Conservation (phyloP, 345 rosid genomes). For the Rubroshorea leprosula region DNA sequence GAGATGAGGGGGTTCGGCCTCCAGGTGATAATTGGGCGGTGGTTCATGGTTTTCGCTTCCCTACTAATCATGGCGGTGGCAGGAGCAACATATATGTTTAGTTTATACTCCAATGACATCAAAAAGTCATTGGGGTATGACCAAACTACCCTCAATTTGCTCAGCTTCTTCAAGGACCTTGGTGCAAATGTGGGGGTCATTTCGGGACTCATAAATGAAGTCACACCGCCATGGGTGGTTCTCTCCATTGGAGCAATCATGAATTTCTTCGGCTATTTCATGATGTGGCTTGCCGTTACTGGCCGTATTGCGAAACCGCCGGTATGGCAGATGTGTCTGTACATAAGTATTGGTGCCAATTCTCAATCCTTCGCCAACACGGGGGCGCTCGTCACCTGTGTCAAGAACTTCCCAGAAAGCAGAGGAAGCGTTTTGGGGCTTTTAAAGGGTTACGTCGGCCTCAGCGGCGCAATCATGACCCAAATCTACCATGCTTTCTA, state of each 20-base stretch:
- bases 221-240: slow-evolving; percentile 46
- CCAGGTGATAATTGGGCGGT: slow-evolving; percentile 39
- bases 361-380: slow-evolving; percentile 54
- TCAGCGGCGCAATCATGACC: slow-evolving; percentile 50
- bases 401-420: slow-evolving; percentile 54
- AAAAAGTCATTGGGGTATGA: slow-evolving; percentile 38
- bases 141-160: slow-evolving; percentile 44
- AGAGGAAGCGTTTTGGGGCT: slow-evolving; percentile 48
- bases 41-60: slow-evolving; percentile 48
- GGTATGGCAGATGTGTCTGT: slow-evolving; percentile 53
- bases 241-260: slow-evolving; percentile 37
- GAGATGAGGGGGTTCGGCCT: slow-evolving; percentile 28
- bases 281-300: slow-evolving; percentile 47
- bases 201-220: slow-evolving; percentile 41
- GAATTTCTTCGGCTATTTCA: slow-evolving; percentile 45
- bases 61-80: slow-evolving; percentile 40
- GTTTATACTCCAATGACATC: slow-evolving; percentile 41
- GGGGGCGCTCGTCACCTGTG: slow-evolving; percentile 45
- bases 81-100: slow-evolving; percentile 52
- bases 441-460: slow-evolving; percentile 47
- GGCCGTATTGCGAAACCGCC: slow-evolving; percentile 30
- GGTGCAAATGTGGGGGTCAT: slow-evolving; percentile 49
- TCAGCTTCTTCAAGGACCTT: slow-evolving; percentile 49
- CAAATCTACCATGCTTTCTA: slow-evolving; percentile 45
- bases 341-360: slow-evolving; percentile 47